A percentile compares a stretch with the other conserved stretches of the same genome.
These are phyloP conservation scores for Nakazawaea laoshanensis DNA, from an alignment of 805 yeast genomes.

Conservation along the genomic window DNA sequence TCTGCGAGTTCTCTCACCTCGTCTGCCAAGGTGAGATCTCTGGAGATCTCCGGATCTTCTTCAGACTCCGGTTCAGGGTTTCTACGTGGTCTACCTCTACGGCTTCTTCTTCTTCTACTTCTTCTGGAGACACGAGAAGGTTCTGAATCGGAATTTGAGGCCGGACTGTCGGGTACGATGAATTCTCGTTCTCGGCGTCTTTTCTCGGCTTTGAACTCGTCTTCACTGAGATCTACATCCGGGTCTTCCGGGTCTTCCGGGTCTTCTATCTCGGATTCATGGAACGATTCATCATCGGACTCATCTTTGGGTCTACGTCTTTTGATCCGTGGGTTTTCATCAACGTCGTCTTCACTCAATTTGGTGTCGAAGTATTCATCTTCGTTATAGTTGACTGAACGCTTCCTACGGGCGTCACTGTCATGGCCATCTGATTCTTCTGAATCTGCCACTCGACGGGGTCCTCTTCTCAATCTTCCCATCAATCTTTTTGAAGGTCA, in stretches of 20 bases:
- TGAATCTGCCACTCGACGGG: constrained; percentile 6
- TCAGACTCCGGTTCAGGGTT: constrained; percentile 11
- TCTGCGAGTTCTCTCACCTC: constrained; percentile 62
- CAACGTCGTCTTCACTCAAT: constrained; percentile 14
- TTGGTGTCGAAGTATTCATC: constrained; percentile 19
- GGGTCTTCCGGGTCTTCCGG: constrained; percentile 15
- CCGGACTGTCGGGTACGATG: constrained; percentile 17
- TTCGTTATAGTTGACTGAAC: constrained; percentile 24
- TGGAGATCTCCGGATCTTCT: constrained; percentile 14
- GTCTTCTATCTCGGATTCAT: constrained; percentile 17
- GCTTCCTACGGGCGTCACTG: constrained; percentile 15
- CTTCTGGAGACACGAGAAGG: constrained; percentile 1
- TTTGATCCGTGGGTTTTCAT: constrained; percentile 14
- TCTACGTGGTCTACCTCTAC: constrained; percentile 5
- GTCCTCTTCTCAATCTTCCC: constrained; percentile 11
- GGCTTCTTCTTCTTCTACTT: constrained; percentile 6
- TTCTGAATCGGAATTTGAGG: constrained; percentile 12
- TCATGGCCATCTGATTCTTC: constrained; percentile 6
- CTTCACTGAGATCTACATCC: constrained; percentile 10
- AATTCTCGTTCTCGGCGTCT: constrained; percentile 13
- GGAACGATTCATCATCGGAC: constrained; percentile 18
- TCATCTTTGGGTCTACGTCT: constrained; percentile 12
- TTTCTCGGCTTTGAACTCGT: constrained; percentile 16
- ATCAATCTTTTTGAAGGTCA: constrained; percentile 7
- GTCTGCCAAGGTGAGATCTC: constrained; percentile 38